Evolutionary conservation across 2,329 filamentous ascomycete genomes (phyloP), one percentile per base, ranked within the genome.

Genomic region (Diplodia seriata): DNA sequence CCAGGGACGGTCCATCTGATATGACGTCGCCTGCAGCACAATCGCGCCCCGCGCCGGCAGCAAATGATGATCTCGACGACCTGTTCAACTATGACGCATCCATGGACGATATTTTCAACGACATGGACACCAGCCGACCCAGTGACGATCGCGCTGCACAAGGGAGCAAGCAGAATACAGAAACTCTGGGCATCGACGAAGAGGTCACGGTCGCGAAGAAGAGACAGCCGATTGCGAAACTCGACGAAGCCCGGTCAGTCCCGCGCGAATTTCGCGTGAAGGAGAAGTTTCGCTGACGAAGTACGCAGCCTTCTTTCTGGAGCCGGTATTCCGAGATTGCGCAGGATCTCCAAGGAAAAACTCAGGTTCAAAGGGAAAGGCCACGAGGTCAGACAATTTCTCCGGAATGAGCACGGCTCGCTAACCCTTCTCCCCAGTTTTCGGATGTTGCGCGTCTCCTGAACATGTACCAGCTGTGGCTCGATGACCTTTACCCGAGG

Each of bases 401-500:
- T 65, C 50, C 49, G 51, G 67, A 50, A 56, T 56, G 15, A 62
- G 38, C 50, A 67, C 18, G 38, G 20, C 69, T 29, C 14, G 61
- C 51, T 70, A 64, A 66, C 26, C 47, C 29, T 67, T 49, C 47
- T 57, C 66, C 40, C 1, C 66, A 94, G 89, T 98, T 95, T 79
- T 90, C 91, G 20, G 95, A 99, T 76, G 88, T 93, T 12, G 87
- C 90, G 0, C 88, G 89, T 18, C 85, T 99, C 29, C 85, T 99
- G 57, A 92, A 91, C 29, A 92, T 96, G 76, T 99, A 98, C 76
- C 95, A 98, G 77, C 80, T 97, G 67, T 99, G 95, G 95, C 90
- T 99, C 1, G 94, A 99, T 79, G 93, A 97, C 75, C 84, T 99
- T 14, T 99, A 94, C 75, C 95, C 95, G 14, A 93, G 96, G 75